Percentiles rank a stretch among this genome's conserved stretches.
phyloP scores from a whole-genome alignment of 2,329 filamentous ascomycete genomes.

The Penicillium olsonii region DNA sequence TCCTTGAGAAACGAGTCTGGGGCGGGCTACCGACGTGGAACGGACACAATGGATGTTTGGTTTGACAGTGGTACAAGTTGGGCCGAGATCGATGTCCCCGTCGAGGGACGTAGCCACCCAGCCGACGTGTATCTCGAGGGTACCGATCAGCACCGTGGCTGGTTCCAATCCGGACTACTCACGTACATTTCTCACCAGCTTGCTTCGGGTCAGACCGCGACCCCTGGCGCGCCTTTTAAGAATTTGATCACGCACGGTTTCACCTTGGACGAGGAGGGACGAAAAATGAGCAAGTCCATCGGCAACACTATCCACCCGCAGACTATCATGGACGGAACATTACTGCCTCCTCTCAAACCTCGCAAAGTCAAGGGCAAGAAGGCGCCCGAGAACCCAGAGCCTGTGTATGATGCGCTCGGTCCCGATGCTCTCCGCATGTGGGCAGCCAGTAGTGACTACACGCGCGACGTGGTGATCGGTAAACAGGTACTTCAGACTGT shows the following conservation, averaged over 20 bases:
- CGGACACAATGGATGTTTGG: slow-evolving; percentile 99
- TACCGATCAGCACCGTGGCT: slow-evolving; percentile 92
- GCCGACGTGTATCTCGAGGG: slow-evolving; percentile 94
- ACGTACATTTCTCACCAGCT: slow-evolving; percentile 70
- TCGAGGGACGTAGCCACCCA: slow-evolving; percentile 31
- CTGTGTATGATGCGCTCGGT: slow-evolving; percentile 70
- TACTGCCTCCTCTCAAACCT: slow-evolving; percentile 69
- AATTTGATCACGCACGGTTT: slow-evolving; percentile 95
- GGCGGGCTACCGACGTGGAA: slow-evolving; percentile 68
- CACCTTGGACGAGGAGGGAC: slow-evolving; percentile 82
- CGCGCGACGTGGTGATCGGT: slow-evolving; percentile 80
- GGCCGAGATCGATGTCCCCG: slow-evolving; percentile 55
- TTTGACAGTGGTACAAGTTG: slow-evolving; percentile 98
- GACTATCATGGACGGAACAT: slow-evolving; percentile 80
- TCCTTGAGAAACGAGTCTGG: slow-evolving; percentile 54
- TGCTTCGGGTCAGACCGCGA: slow-evolving; percentile 33
- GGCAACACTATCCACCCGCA: slow-evolving; percentile 82
- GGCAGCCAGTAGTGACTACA: slow-evolving; percentile 91
- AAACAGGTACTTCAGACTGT: slow-evolving; percentile 74
- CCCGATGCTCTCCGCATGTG: slow-evolving; percentile 86
- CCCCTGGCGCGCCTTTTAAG: slow-evolving; percentile 70
- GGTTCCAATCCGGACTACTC: slow-evolving; percentile 95
- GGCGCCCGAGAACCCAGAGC: slow-evolving; percentile 35
- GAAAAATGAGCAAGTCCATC: slow-evolving; percentile 98
- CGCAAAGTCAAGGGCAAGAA: slow-evolving; percentile 59